phyloP scores from a whole-genome alignment of 2,329 filamentous ascomycete species.

The Pestalotiopsis sp. region DNA sequence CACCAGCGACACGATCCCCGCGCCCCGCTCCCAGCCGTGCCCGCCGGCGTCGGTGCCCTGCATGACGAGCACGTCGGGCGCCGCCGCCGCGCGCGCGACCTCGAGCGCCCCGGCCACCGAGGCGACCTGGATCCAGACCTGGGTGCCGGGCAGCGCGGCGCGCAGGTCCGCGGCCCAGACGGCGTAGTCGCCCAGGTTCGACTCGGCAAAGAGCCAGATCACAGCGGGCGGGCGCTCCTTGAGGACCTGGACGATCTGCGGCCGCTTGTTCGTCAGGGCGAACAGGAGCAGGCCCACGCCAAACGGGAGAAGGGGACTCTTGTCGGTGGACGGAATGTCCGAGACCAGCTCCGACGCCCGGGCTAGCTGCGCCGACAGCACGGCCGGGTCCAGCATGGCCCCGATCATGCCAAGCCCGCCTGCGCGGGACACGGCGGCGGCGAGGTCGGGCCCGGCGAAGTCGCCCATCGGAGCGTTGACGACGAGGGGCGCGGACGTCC shows the following conservation, averaged over 20 bases:
- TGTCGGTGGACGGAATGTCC: not conserved
- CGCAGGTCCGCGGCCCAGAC: not conserved
- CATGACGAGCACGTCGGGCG: constrained; percentile 50
- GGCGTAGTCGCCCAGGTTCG: constrained; percentile 11
- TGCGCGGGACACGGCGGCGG: constrained; percentile 40
- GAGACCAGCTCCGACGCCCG: constrained; percentile 26
- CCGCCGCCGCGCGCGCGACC: constrained; percentile 35
- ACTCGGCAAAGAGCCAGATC: constrained; percentile 67
- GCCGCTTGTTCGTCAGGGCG: constrained; percentile 35
- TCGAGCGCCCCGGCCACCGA: constrained; percentile 47
- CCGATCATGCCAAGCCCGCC: constrained; percentile 42
- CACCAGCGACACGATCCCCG: constrained; percentile 47
- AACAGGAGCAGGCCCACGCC: constrained; percentile 67
- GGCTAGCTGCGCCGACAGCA: constrained; percentile 33
- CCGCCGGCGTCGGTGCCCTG: constrained; percentile 57
- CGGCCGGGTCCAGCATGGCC: constrained; percentile 25
- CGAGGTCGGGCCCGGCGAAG: constrained; percentile 38
- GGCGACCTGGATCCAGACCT: constrained; percentile 54
- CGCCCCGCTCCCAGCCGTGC: constrained; percentile 48
- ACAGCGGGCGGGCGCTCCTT: constrained; percentile 56
- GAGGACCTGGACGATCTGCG: constrained; percentile 53
- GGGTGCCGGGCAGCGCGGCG: constrained; percentile 29
- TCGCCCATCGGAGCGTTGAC: constrained; percentile 44
- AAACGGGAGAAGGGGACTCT: constrained; percentile 43
- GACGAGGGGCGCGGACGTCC: constrained; percentile 33